These are phyloP conservation scores for Croton laevigatus DNA, from an alignment of 441 rosid genomes.

Conservation along the genomic window DNA sequence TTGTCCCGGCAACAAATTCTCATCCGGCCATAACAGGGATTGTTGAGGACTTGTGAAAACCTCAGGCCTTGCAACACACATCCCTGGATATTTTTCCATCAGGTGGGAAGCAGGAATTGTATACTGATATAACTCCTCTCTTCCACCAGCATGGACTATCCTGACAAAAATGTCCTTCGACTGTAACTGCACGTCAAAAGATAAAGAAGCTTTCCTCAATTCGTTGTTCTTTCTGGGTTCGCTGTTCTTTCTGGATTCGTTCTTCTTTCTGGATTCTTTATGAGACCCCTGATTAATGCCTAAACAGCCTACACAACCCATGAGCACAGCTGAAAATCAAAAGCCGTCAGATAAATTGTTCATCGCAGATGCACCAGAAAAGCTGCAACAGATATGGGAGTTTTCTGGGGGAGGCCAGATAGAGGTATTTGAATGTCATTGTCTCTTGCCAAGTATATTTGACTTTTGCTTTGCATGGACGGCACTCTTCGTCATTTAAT, in stretches of 20 bases:
- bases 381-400: conserved; percentile 7
- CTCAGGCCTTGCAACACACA: conserved; percentile 51
- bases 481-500: conserved; percentile 19
- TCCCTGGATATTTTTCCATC: conserved; percentile 60
- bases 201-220: conserved; percentile 18
- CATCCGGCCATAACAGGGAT: conserved; percentile 46
- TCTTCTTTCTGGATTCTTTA: conserved; percentile 18
- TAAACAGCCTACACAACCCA: conserved; percentile 26
- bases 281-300: conserved; percentile 25
- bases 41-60: conserved; percentile 47
- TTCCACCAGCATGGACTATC: conserved; percentile 60
- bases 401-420: conserved; percentile 11
- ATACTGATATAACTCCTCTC: conserved; percentile 41
- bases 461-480: conserved; percentile 33
- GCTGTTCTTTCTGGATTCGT: conserved; percentile 11
- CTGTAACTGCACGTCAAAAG: conserved; percentile 25
- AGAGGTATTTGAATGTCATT: conserved; percentile 15
- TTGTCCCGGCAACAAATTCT: conserved; percentile 45
- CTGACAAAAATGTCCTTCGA: conserved; percentile 44
- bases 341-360: conserved; percentile 23
- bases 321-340: conserved; percentile 31
- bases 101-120: conserved; percentile 43
- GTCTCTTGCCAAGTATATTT: conserved; percentile 17
- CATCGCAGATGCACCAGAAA: conserved; percentile 10
- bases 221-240: conserved; percentile 4